A percentile compares a stretch with the other conserved stretches of the same genome.
Conservation (phyloP, 2,329 filamentous ascomycete genomes). For the Microcyclospora tardicrescens region DNA sequence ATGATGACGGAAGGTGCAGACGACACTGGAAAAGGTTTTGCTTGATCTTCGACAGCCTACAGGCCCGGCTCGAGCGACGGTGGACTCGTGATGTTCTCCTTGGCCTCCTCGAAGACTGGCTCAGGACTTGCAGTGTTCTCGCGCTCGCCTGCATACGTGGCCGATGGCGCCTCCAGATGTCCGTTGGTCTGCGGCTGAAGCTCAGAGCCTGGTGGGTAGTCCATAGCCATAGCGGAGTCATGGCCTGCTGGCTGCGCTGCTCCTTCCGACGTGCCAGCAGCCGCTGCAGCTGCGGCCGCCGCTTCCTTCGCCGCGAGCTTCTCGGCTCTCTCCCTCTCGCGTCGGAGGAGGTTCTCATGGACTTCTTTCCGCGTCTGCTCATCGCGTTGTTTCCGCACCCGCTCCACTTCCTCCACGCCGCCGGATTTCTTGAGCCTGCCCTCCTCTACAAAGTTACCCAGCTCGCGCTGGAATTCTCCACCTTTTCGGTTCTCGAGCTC, state of each 20-base stretch:
- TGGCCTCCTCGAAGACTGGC: conserved; percentile 20
- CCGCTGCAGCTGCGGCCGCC: conserved; percentile 20
- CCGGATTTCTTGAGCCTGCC: conserved; percentile 92
- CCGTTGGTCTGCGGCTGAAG: conserved; percentile 9
- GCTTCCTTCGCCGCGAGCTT: conserved; percentile 33
- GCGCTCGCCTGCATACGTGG: conserved; percentile 5
- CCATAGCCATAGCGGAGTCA: conserved; percentile 2
- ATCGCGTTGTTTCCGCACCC: conserved; percentile 70
- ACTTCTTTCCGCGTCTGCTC: conserved; percentile 72
- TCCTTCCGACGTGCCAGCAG: no score
- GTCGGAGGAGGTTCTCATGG: conserved; percentile 28
- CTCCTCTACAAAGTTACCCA: conserved; percentile 73
- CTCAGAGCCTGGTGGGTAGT: conserved; percentile 11
- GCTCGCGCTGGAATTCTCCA: conserved; percentile 73
- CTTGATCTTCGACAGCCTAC: no score
- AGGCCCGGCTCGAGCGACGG: background rate
- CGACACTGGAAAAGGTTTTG: no score
- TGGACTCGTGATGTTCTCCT: conserved; percentile 8
- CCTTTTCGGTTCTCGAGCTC: conserved; percentile 65
- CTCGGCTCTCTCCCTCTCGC: conserved; percentile 35
- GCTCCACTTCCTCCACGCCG: conserved; percentile 85
- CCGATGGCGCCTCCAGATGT: conserved; percentile 1
- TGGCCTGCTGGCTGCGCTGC: conserved; percentile 8
- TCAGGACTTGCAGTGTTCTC: conserved; percentile 14
- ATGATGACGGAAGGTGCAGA: no score